Evolutionary conservation across 208 protist genomes (phyloP), one percentile per base, ranked within the genome.

Genomic region (Acanthamoeba lenticulata): DNA sequence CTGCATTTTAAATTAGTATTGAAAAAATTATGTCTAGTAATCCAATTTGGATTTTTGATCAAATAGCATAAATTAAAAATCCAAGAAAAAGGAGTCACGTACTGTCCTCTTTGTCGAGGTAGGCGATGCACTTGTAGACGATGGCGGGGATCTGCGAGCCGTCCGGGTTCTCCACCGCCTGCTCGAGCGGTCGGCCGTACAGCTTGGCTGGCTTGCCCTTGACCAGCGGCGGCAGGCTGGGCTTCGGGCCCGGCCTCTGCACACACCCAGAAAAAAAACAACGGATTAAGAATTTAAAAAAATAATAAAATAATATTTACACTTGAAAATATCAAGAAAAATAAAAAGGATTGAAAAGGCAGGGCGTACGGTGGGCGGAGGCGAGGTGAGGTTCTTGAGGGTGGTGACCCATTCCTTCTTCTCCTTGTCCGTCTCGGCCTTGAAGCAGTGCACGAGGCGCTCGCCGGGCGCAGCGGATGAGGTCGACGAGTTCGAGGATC

Each of bases 61-160:
- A n/a, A n/a, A n/a, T n/a, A n/a, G n/a, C n/a, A n/a, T n/a, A n/a
- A n/a, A n/a, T n/a, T n/a, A n/a, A n/a, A n/a, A n/a, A n/a, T n/a
- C n/a, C n/a, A n/a, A n/a, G n/a, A n/a, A n/a, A n/a, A n/a, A n/a
- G n/a, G n/a, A n/a, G n/a, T n/a, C n/a, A n/a, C 60, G 34, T 47
- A 92, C 86, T 52, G 11, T 38, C 27, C 72, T 92, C 86, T 47
- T 74, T 89, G 79, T 62, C 60, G 27, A 92, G 17, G 86, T 92
- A 92, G 21, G 11, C 1, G 40, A 92, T 74, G n/a, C 86, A 92
- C 38, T 92, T 92, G 38, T 40, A 32, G 9, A 92, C 55, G 36
- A 92, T 38, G 36, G 86, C 86, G 5, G 86, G 86, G n/a, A 92
- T 65, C 55, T 92, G 19, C 13, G 86, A 92, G 38, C 86, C 86